A percentile compares a stretch with the other conserved stretches of the same genome.
Conservation (phyloP, 768 basidiomycete species). For the Trametes cingulata region DNA sequence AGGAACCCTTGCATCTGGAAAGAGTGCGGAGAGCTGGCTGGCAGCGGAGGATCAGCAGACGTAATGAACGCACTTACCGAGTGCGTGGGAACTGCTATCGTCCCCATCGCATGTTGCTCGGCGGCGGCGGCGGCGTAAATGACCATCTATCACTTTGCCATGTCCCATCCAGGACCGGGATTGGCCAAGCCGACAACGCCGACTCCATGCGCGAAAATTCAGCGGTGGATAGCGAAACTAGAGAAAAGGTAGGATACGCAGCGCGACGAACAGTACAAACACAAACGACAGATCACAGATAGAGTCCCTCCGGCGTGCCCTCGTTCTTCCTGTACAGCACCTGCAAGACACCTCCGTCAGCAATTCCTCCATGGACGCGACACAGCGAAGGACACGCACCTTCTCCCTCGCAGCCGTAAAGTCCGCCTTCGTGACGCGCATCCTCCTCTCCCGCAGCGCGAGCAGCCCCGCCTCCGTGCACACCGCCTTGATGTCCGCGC, state of each 20-base stretch:
- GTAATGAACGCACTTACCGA: too few species aligned
- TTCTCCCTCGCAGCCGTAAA: conserved; percentile 92
- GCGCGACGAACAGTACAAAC: conserved; percentile 8
- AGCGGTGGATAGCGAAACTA: conserved; percentile 3
- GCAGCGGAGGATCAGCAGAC: too few species aligned
- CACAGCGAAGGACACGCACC: conserved; percentile 44
- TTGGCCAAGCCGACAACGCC: too few species aligned
- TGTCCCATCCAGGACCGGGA: too few species aligned
- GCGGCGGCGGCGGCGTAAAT: too few species aligned
- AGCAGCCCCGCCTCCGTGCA: conserved; percentile 98
- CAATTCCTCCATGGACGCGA: conserved; percentile 1
- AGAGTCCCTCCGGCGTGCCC: conserved; percentile 88
- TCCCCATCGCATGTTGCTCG: too few species aligned
- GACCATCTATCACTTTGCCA: too few species aligned
- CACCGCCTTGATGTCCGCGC: conserved; percentile 98
- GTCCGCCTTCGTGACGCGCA: conserved; percentile 91
- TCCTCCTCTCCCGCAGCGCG: conserved; percentile 90
- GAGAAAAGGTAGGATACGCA: conserved; percentile 16
- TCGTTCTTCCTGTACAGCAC: conserved; percentile 97
- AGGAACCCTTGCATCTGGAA: too few species aligned
- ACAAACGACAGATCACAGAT: conserved; percentile 49
- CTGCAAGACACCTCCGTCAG: conserved; percentile 36
- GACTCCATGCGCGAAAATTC: too few species aligned
- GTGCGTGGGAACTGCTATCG: too few species aligned
- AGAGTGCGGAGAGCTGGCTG: too few species aligned